A percentile compares a stretch with the other conserved stretches of the same genome.
Evolutionary conservation across 495 filamentous ascomycete genomes (phyloP).

Genomic region (Hyaloscypha variabilis): DNA sequence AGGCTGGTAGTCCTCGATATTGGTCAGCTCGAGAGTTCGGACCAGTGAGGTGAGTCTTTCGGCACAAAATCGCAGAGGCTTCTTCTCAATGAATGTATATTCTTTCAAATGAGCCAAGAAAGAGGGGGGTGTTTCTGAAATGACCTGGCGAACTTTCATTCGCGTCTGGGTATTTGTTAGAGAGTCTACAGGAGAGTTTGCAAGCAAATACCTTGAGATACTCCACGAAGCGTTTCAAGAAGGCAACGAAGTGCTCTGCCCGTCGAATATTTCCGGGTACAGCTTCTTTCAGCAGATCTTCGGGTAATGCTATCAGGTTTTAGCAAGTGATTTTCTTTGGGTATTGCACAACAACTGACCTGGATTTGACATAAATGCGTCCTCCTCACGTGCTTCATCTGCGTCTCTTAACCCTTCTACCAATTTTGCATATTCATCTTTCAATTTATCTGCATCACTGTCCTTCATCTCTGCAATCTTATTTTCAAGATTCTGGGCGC

Average conservation of each 20-base stretch:
- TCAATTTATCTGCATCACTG: constrained; percentile 87
- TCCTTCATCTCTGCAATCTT: constrained; percentile 92
- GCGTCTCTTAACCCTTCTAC: constrained; percentile 89
- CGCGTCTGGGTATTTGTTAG: constrained; percentile 59
- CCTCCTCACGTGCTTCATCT: constrained; percentile 87
- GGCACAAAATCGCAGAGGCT: constrained; percentile 92
- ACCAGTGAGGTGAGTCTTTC: constrained; percentile 95
- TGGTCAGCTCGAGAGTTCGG: constrained; percentile 91
- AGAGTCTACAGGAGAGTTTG: not conserved
- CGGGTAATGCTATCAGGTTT: constrained; percentile 58
- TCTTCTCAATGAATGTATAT: constrained; percentile 95
- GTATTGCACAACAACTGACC: constrained; percentile 40
- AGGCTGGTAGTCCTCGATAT: constrained; percentile 96
- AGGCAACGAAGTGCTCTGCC: constrained; percentile 95
- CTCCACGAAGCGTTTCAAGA: constrained; percentile 94
- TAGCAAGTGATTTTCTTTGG: constrained; percentile 35
- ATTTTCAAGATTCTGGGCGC: constrained; percentile 85
- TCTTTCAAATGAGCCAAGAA: constrained; percentile 95
- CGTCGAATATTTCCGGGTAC: constrained; percentile 95
- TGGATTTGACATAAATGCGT: constrained; percentile 96
- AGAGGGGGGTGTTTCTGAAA: constrained; percentile 93
- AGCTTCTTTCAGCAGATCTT: constrained; percentile 87
- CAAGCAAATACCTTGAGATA: constrained; percentile 73
- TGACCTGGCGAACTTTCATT: constrained; percentile 97
- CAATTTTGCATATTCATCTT: constrained; percentile 93